Percentiles rank a stretch among this genome's conserved stretches.
Evolutionary conservation across 768 basidiomycete species (phyloP).

Genomic region (Mycena floridula): DNA sequence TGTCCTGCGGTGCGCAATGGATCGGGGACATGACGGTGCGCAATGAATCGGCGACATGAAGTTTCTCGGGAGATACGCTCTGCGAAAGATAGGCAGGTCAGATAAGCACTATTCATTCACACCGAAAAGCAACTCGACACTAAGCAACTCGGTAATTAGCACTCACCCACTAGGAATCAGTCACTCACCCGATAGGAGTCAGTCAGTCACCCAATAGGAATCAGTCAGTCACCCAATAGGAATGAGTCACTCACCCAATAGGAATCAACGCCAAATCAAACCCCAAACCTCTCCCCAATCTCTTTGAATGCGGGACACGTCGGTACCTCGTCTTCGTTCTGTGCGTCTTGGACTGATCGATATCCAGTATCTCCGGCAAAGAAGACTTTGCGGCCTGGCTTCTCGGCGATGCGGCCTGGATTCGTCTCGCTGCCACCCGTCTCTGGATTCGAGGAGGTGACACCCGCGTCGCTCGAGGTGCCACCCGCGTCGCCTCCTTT

Average conservation of each 20-base stretch:
- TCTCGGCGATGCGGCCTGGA: slow-evolving; percentile 10
- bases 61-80: slow-evolving; percentile 52
- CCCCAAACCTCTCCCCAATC: slow-evolving; percentile 57
- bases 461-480: too few relatives aligned
- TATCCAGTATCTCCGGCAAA: slow-evolving; percentile 74
- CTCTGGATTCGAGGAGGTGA: too few relatives aligned
- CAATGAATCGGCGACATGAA: too few relatives aligned
- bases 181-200: neutral
- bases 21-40: slow-evolving; percentile 56
- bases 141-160: too few relatives aligned
- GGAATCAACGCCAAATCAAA: slow-evolving; percentile 71
- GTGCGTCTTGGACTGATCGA: slow-evolving; percentile 36
- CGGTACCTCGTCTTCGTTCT: slow-evolving; percentile 46
- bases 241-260: slow-evolving; percentile 46
- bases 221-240: slow-evolving; percentile 1
- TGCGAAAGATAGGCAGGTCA: too few relatives aligned
- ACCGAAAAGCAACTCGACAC: too few relatives aligned
- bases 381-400: slow-evolving; percentile 33
- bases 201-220: slow-evolving; percentile 4
- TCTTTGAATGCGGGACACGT: slow-evolving; percentile 69
- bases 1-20: slow-evolving; percentile 63
- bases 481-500: too few relatives aligned
- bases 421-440: too few relatives aligned
- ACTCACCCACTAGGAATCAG: too few relatives aligned
- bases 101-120: too few relatives aligned